Evolutionary conservation across 2,329 filamentous ascomycete genomes (phyloP), one percentile per base, ranked within the genome.

Genomic region (Alternaria gaisen): DNA sequence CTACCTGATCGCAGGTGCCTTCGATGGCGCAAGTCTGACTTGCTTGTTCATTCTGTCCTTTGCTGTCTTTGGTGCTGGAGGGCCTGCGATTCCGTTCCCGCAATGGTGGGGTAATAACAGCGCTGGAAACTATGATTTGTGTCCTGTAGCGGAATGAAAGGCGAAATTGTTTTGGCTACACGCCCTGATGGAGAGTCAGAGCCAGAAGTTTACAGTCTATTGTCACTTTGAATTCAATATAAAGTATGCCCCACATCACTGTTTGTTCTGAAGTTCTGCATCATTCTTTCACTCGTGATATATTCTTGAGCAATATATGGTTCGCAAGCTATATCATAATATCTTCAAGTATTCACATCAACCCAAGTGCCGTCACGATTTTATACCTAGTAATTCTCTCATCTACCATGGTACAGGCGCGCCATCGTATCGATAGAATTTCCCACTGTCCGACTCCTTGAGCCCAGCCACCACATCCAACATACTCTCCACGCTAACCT

Each of bases 401-500:
- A 24, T 10, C 34, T 65, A 80, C 77, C 77, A 80, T 42, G 76
- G 72, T 18, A 79, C 71, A 60, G 71, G 64, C 38, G 68, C 65
- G 10, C 78, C 77, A 64, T 76, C 76, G 60, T 78, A 79, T 24
- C 74, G 66, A 46, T 66, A 79, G 52, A 78, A 80, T 65, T 72
- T 78, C n/a, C 75, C 78, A 61, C 71, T 76, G 62, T 79, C 76
- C 28, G 66, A 70, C 18, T 76, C 72, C 61, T 60, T 71, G 58
- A 80, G 55, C 7, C 66, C 67, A 18, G 63, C 64, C 16, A 81
- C 41, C 5, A 76, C 71, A 55, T 79, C 76, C 59, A 81, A 48
- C 77, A 81, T 80, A 12, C 76, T 74, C 24, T 67, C 64, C 54
- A 81, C 77, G 61, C 77, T 80, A 46, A 79, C 73, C 38, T 77